These are phyloP conservation scores for Thermothelomyces thermophilus DNA, from an alignment of 2,329 filamentous ascomycete genomes.

Conservation along the genomic window DNA sequence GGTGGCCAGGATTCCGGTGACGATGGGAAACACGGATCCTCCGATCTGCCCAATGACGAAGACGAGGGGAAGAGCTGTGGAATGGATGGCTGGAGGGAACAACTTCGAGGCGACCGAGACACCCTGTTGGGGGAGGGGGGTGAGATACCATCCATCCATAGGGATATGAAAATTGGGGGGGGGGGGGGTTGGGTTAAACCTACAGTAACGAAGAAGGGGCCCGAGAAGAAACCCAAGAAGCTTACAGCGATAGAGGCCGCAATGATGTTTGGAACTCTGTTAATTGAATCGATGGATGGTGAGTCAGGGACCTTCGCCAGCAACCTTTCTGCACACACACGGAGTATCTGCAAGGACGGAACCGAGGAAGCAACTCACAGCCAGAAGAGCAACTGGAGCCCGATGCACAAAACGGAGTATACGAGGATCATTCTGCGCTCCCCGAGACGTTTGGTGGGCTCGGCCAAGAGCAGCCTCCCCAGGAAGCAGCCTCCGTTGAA, in stretches of 20 bases:
- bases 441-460: constrained; percentile 53
- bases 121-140: constrained; percentile 31
- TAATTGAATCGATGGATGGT: constrained; percentile 2
- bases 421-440: constrained; percentile 51
- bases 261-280: constrained; percentile 38
- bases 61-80: constrained; percentile 40
- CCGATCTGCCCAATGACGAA: constrained; percentile 53
- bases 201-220: constrained; percentile 52
- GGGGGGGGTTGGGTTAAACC: too few relatives aligned
- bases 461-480: constrained; percentile 49
- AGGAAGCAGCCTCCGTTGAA: constrained; percentile 53
- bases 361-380: constrained; percentile 35
- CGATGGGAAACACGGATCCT: constrained; percentile 47
- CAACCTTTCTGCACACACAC: background rate
- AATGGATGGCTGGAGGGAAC: constrained; percentile 34
- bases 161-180: too few relatives aligned
- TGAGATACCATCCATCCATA: background rate
- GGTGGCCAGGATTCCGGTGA: constrained; percentile 47
- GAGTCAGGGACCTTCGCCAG: background rate
- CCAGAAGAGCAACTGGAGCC: constrained; percentile 55
- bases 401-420: constrained; percentile 47
- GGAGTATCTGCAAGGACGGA: too few relatives aligned
- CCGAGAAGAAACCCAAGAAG: constrained; percentile 51
- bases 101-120: constrained; percentile 48
- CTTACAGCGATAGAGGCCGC: constrained; percentile 48